These are phyloP conservation scores for Perkinsus olseni DNA, from an alignment of 169 alveolate genomes.

Conservation along the genomic window DNA sequence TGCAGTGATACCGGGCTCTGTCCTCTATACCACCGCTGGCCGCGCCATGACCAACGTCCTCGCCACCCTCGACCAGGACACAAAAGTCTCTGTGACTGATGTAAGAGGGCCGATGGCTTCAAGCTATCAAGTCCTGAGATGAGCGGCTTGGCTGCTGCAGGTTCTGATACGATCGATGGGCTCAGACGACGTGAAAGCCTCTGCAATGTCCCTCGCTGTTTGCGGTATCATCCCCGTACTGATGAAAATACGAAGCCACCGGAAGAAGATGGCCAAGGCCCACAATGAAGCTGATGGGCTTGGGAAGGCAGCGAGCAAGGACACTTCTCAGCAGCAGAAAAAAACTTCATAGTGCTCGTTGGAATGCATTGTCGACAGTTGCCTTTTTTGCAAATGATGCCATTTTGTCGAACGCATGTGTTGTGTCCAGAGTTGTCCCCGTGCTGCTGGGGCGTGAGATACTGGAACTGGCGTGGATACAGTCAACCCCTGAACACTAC, in stretches of 20 bases:
- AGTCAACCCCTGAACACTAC: too few relatives aligned
- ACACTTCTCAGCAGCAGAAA: neutral
- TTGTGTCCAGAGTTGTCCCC: neutral
- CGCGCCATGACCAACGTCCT: neutral
- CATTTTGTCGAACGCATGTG: neutral
- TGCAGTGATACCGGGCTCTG: neutral
- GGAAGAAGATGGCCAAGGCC: neutral
- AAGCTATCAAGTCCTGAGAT: too few relatives aligned
- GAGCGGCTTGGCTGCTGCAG: too few relatives aligned
- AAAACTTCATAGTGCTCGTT: too few relatives aligned
- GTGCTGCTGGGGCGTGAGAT: too few relatives aligned
- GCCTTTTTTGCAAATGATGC: neutral
- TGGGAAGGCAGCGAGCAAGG: neutral
- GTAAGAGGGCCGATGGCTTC: neutral
- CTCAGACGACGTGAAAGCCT: neutral
- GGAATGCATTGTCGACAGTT: neutral
- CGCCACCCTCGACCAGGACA: neutral
- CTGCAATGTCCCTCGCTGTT: neutral
- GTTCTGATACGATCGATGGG: neutral
- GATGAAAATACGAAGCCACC: neutral
- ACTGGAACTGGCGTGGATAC: too few relatives aligned
- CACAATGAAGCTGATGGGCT: neutral
- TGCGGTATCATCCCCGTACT: neutral
- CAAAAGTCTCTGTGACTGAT: neutral
- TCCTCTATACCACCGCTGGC: conserved; percentile 7